These are phyloP conservation scores for Sindora glabra DNA, from an alignment of 306 rosid species.

Conservation along the genomic window DNA sequence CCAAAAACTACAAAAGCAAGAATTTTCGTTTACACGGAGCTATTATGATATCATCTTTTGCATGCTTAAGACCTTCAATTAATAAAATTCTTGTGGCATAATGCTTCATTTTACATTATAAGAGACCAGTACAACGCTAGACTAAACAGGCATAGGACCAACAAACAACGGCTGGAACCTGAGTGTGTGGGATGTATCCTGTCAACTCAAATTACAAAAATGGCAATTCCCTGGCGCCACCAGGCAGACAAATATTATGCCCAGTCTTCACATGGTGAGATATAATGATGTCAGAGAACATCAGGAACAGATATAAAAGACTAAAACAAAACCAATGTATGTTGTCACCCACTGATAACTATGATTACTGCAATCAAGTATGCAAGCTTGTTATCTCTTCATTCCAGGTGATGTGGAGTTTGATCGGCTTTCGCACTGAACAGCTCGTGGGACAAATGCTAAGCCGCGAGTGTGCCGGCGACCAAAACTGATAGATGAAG, in stretches of 20 bases:
- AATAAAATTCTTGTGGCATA: too few species aligned
- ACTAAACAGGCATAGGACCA: too few species aligned
- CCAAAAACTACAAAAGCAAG: too few species aligned
- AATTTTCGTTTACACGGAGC: too few species aligned
- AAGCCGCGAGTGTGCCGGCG: conserved; percentile 61
- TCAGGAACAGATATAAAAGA: neutral
- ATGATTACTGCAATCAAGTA: neutral
- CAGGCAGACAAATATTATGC: neutral
- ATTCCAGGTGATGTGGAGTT: conserved; percentile 23
- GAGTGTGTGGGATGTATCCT: too few species aligned
- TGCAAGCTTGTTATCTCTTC: conserved; percentile 16
- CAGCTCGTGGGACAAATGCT: conserved; percentile 59
- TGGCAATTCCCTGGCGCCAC: neutral
- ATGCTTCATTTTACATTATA: too few species aligned
- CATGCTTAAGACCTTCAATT: too few species aligned
- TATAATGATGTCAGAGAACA: neutral
- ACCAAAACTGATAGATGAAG: conserved; percentile 87
- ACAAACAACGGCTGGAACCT: too few species aligned
- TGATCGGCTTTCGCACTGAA: conserved; percentile 46
- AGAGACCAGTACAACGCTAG: too few species aligned
- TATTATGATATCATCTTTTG: too few species aligned
- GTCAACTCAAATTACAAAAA: neutral
- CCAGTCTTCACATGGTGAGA: neutral
- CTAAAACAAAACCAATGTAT: neutral
- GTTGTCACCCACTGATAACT: neutral